phyloP scores from a whole-genome alignment of 2,329 filamentous ascomycete genomes.

The Furcasterigmium sp. region DNA sequence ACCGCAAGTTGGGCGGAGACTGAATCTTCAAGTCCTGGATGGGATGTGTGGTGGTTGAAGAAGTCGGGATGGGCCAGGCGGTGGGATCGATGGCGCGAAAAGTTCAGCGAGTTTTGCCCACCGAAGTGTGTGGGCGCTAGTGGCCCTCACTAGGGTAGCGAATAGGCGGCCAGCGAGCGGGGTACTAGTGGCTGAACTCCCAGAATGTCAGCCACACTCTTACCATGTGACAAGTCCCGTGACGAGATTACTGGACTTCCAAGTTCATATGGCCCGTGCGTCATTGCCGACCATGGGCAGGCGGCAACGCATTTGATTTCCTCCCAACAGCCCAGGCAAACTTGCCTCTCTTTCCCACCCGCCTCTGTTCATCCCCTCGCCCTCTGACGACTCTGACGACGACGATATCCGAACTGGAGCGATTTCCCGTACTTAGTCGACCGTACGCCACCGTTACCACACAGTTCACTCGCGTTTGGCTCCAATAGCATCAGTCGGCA shows the following conservation, averaged over 20 bases:
- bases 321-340: conserved; percentile 12
- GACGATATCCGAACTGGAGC: no score
- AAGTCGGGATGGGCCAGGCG: conserved; percentile 2
- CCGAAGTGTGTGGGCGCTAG: conserved; percentile 12
- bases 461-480: no score
- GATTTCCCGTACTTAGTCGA: no score
- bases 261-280: no score
- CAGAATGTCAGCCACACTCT: no score
- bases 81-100: conserved; percentile 3
- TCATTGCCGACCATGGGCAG: no score
- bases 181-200: neutral
- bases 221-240: neutral
- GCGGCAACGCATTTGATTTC: conserved; percentile 6
- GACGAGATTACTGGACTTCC: no score
- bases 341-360: conserved; percentile 8
- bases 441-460: no score
- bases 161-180: neutral
- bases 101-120: conserved; percentile 9
- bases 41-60: conserved; percentile 21
- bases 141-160: conserved; percentile 6
- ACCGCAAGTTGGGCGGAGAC: conserved; percentile 97
- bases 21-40: conserved; percentile 89
- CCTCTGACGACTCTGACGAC: conserved; percentile 4
- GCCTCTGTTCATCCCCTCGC: conserved; percentile 3
- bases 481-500: no score